Base-by-base conservation (phyloP, 2,329 filamentous ascomycete genomes). In the Fusarium sp. region DNA sequence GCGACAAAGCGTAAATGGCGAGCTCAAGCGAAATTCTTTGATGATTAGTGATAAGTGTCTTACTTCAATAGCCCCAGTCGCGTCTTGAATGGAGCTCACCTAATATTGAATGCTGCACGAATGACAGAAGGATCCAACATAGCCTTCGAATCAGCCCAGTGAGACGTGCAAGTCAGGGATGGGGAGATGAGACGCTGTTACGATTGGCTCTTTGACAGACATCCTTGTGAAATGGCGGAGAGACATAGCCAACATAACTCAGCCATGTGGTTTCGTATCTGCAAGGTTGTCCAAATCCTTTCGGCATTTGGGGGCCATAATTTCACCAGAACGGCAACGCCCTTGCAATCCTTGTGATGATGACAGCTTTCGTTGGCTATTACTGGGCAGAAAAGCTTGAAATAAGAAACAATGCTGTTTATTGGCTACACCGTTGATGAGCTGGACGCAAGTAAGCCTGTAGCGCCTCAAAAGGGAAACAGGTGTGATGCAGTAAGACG, bases 41-140 rank as follows among this genome's bases (percentile, higher is more conserved):
- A 51, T 51, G 17, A 20, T 35, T 35, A 24, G 8, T 35, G 48
- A 24, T 20, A 20, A 15, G 0, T 6, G 0, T 20, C 31, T 15
- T 24, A 6, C 17, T 35, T 20, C 4, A 6, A 11, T 24, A 24
- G 17, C 9, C 9, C 7, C 4, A 6, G 12, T 20, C 0, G 6
- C 24, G 12, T 6, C 4, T 51, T 35, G 17, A 35, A 11, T 8
- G 9, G 6, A 51, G 8, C 31, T 35, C 31, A 35, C n/a, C n/a
- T 36, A 35, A 52, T 52, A 26, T 35, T 15, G 3, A 20, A 35
- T 11, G 31, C 31, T 35, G 48, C 31, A 24, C 9, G 48, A 52
- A 20, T 35, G 17, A 24, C 24, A 2, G 51, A 55, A 55, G 51
- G 51, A 55, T 39, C 24, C 12, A 31, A 7, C 54, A 57, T 39